Evolutionary conservation across 805 yeast species (phyloP).

Genomic region (Cyberlindnera subsufficiens): DNA sequence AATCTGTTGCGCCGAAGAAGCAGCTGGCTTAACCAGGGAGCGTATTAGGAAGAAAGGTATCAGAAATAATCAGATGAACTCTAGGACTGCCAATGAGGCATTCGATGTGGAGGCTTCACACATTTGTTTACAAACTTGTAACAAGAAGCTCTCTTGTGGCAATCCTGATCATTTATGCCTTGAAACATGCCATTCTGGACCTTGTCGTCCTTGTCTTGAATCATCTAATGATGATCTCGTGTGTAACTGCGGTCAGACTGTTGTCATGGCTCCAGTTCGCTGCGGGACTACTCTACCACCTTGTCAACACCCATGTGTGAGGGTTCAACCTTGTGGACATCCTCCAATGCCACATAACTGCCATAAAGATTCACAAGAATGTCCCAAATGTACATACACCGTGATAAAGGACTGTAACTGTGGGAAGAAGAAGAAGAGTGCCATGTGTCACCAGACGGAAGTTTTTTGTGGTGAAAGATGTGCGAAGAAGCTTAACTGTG

Average conservation of each 20-base stretch:
- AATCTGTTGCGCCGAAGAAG: constrained; percentile 67
- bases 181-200: constrained; percentile 72
- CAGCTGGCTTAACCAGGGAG: constrained; percentile 46
- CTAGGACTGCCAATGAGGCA: constrained; percentile 38
- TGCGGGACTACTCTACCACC: constrained; percentile 68
- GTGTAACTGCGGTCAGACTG: constrained; percentile 77
- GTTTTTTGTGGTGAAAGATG: constrained; percentile 71
- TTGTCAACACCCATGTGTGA: constrained; percentile 61
- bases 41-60: constrained; percentile 40
- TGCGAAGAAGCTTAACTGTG: constrained; percentile 41
- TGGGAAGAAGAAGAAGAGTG: constrained; percentile 44
- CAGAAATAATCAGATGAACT: constrained; percentile 35
- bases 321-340: constrained; percentile 64
- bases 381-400: constrained; percentile 73
- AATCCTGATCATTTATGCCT: constrained; percentile 53
- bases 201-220: constrained; percentile 76
- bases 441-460: constrained; percentile 60
- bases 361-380: constrained; percentile 55
- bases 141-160: constrained; percentile 56
- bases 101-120: constrained; percentile 67
- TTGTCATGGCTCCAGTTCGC: constrained; percentile 75
- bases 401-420: constrained; percentile 58
- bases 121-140: constrained; percentile 64
- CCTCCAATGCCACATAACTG: constrained; percentile 64
- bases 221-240: constrained; percentile 73